Conservation (phyloP, 2,329 filamentous ascomycete genomes). For the Colletotrichum filicis region DNA sequence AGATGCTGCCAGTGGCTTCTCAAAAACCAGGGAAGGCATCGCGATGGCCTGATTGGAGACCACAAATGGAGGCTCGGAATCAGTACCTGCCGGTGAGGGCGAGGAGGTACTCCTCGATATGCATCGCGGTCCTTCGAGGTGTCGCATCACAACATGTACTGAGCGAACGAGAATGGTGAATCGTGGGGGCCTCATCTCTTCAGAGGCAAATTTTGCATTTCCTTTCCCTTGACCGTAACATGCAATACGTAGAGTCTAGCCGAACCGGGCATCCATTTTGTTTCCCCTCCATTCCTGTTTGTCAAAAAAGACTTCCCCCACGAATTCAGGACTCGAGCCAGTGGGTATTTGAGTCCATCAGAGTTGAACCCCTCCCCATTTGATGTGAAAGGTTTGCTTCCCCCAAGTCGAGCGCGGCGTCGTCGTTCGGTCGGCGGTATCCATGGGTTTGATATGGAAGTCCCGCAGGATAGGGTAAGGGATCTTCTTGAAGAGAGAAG, state of each 20-base stretch:
- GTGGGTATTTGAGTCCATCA: conserved; percentile 28
- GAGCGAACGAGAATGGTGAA: background rate
- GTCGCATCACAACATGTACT: background rate
- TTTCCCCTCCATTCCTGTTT: conserved; percentile 32
- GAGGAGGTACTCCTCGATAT: too few relatives aligned
- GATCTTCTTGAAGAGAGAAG: conserved; percentile 43
- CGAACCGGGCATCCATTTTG: conserved; percentile 40
- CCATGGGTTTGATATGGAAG: conserved; percentile 38
- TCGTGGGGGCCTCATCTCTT: conserved; percentile 26
- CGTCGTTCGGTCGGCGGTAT: conserved; percentile 32
- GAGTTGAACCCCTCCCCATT: conserved; percentile 28
- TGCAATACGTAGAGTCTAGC: conserved; percentile 48
- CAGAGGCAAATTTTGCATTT: conserved; percentile 47
- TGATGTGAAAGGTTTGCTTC: conserved; percentile 2
- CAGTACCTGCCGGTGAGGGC: too few relatives aligned
- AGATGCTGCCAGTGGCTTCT: background rate
- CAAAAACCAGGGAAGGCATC: too few relatives aligned
- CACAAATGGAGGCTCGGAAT: background rate
- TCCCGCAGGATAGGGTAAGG: conserved; percentile 36
- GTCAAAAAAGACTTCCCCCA: conserved; percentile 37
- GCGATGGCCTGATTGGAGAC: too few relatives aligned
- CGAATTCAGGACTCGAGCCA: conserved; percentile 34
- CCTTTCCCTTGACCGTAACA: conserved; percentile 61
- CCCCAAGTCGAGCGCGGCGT: conserved; percentile 33
- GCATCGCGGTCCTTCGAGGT: too few relatives aligned